These are phyloP conservation scores for Epichloe gansuensis DNA, from an alignment of 2,329 filamentous ascomycete species.

Conservation along the genomic window DNA sequence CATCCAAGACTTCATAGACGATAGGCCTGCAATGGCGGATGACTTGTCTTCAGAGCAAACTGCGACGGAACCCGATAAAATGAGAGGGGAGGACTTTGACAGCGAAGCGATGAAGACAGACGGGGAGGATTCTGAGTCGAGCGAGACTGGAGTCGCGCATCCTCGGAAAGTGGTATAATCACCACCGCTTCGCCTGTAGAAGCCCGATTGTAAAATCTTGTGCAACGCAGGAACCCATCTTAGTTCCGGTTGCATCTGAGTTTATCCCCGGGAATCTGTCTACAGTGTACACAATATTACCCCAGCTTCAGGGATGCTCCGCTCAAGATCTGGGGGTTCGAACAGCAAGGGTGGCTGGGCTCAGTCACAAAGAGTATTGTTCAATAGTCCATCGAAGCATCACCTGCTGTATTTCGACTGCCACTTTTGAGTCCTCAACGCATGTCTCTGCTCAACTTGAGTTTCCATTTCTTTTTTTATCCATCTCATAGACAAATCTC, in stretches of 20 bases:
- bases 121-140: slow-evolving; percentile 11
- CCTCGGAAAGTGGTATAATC: slow-evolving; percentile 35
- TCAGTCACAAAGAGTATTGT: too few species aligned
- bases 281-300: background rate
- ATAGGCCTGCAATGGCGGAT: slow-evolving; percentile 19
- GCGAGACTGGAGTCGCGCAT: slow-evolving; percentile 21
- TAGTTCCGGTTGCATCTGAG: slow-evolving; percentile 42
- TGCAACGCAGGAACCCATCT: slow-evolving; percentile 33
- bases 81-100: slow-evolving; percentile 9
- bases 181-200: background rate
- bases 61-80: slow-evolving; percentile 21
- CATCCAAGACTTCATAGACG: slow-evolving; percentile 4
- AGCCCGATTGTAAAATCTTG: slow-evolving; percentile 26
- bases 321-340: background rate
- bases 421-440: too few species aligned
- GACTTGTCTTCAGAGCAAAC: slow-evolving; percentile 24
- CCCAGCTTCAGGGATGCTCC: background rate
- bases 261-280: slow-evolving; percentile 34
- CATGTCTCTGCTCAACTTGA: too few species aligned
- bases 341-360: too few species aligned
- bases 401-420: too few species aligned
- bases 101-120: slow-evolving; percentile 12
- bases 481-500: too few species aligned
- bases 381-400: too few species aligned
- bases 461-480: too few species aligned